Conservation (phyloP, 2,329 filamentous ascomycete species). For the Periconia macrospinosa region DNA sequence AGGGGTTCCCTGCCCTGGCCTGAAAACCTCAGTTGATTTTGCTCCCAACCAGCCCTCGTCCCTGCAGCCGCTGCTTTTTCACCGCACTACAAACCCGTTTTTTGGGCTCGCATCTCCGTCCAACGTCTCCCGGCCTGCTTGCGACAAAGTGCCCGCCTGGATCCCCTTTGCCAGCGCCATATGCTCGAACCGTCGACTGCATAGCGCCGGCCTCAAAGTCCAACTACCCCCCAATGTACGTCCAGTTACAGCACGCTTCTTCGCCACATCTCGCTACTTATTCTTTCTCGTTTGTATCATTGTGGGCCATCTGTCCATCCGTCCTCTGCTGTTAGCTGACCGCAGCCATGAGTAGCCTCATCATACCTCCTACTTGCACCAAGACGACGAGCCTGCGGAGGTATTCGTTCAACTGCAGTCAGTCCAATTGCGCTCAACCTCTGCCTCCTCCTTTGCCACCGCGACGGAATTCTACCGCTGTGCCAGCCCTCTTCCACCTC, state of each 20-base stretch:
- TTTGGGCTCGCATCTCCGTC: conserved; percentile 21
- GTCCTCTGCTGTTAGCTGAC: conserved; percentile 27
- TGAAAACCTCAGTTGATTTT: neutral
- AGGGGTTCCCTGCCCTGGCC: neutral
- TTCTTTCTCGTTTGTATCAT: conserved; percentile 20
- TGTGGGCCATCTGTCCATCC: neutral
- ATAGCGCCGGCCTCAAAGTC: conserved; percentile 1
- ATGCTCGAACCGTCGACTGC: no score
- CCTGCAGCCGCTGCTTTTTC: conserved; percentile 16
- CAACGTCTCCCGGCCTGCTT: conserved; percentile 17
- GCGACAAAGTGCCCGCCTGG: conserved; percentile 5
- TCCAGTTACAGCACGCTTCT: conserved; percentile 28
- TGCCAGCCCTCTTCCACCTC: conserved; percentile 24
- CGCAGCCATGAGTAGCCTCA: conserved; percentile 37
- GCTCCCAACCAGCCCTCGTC: conserved; percentile 3
- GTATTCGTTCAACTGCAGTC: conserved; percentile 20
- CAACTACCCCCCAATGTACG: conserved; percentile 38
- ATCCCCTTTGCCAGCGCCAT: conserved; percentile 3
- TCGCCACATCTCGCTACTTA: conserved; percentile 22
- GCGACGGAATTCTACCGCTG: conserved; percentile 25
- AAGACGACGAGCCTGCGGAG: conserved; percentile 15
- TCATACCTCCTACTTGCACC: conserved; percentile 21
- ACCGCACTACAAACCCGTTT: conserved; percentile 13
- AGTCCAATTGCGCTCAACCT: neutral
- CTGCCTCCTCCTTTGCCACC: conserved; percentile 24